A percentile compares a stretch with the other conserved stretches of the same genome.
Evolutionary conservation across 1,284 basidiomycete genomes (phyloP).

Genomic region (Uromyces viciae-fabae): DNA sequence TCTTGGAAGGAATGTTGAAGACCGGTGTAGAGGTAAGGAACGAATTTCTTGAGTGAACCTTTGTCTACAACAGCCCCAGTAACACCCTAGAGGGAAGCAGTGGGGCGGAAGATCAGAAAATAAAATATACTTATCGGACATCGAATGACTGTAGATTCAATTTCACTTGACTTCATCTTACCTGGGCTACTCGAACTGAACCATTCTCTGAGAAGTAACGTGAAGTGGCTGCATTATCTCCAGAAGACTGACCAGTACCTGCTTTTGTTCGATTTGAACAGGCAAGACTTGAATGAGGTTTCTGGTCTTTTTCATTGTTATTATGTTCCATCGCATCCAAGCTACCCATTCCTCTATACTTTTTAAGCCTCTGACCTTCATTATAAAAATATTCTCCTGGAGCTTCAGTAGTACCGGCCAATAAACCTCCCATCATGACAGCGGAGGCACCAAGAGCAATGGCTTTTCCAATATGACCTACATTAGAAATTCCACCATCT

Average conservation of each 20-base stretch:
- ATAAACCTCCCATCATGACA: conserved; percentile 97
- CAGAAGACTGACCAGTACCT: conserved; percentile 56
- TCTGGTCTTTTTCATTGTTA: conserved; percentile 62
- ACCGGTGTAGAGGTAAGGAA: conserved; percentile 87
- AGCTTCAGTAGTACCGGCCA: conserved; percentile 94
- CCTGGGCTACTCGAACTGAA: conserved; percentile 89
- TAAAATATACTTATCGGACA: background rate
- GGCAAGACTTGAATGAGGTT: conserved; percentile 28
- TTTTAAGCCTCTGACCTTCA: conserved; percentile 96
- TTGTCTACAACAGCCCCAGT: conserved; percentile 96
- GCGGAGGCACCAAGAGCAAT: conserved; percentile 86
- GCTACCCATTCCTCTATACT: conserved; percentile 97
- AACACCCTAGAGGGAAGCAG: conserved; percentile 63
- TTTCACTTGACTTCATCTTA: no score
- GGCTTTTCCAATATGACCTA: conserved; percentile 97
- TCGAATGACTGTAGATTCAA: no score
- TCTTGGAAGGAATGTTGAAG: conserved; percentile 96
- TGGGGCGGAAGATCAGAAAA: background rate
- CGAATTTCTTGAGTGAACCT: conserved; percentile 77
- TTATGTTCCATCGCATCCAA: conserved; percentile 83
- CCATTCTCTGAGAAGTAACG: conserved; percentile 96
- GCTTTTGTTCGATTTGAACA: conserved; percentile 18
- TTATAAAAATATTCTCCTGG: conserved; percentile 95
- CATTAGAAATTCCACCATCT: conserved; percentile 94
- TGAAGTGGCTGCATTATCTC: conserved; percentile 90